These are phyloP conservation scores for Cutaneotrichosporon sp. DNA, from an alignment of 1,284 basidiomycete genomes.

Conservation along the genomic window DNA sequence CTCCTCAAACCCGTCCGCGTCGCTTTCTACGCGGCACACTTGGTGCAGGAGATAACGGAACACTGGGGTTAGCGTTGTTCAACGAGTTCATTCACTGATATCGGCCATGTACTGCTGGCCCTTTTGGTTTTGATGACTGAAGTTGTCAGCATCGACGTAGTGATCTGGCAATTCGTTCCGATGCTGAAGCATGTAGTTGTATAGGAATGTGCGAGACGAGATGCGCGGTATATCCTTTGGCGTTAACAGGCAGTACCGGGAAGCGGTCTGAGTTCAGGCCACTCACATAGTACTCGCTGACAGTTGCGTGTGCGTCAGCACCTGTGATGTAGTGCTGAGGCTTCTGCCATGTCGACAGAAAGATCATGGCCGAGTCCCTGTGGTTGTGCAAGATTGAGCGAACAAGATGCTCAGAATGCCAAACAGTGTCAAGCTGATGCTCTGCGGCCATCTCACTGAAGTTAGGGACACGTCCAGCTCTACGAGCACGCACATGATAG, in stretches of 20 bases:
- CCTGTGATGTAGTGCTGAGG: neutral
- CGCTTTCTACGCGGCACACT: neutral
- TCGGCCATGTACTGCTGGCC: constrained; percentile 9
- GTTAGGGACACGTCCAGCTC: neutral
- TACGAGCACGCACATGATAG: neutral
- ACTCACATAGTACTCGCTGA: constrained; percentile 6
- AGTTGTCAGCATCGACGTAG: neutral
- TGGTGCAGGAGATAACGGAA: neutral
- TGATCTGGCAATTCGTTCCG: neutral
- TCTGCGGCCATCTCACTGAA: neutral
- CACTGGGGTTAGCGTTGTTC: neutral
- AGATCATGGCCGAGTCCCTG: neutral
- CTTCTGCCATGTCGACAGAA: constrained; percentile 4
- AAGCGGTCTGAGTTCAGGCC: too few species aligned
- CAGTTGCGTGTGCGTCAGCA: constrained; percentile 3
- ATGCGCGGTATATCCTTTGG: constrained; percentile 13
- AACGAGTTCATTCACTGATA: neutral
- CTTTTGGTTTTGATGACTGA: constrained; percentile 5
- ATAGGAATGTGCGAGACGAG: constrained; percentile 4
- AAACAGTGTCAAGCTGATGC: neutral
- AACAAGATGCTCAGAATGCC: constrained; percentile 6
- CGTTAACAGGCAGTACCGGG: too few species aligned
- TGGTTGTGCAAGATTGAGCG: neutral
- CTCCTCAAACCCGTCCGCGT: neutral
- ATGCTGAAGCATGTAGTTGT: constrained; percentile 9